A percentile compares a stretch with the other conserved stretches of the same genome.
Conservation (phyloP, 805 yeast species). For the Yamadazyma phyllophila region DNA sequence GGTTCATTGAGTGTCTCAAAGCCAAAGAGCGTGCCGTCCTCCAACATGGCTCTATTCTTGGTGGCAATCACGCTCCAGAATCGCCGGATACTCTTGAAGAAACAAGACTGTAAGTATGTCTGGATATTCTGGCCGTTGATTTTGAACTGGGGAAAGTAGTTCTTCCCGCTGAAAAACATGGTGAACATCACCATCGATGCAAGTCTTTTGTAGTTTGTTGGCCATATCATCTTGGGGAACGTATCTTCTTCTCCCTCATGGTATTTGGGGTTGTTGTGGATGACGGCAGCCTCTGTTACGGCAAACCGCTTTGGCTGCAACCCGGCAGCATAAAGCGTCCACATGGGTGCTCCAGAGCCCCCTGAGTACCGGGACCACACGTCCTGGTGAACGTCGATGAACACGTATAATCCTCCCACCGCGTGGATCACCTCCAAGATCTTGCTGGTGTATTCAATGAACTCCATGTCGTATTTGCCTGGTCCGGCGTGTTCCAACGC, state of each 20-base stretch:
- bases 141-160: constrained; percentile 71
- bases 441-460: constrained; percentile 64
- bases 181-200: constrained; percentile 84
- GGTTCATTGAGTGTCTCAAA: constrained; percentile 88
- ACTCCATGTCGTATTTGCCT: constrained; percentile 74
- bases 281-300: constrained; percentile 72
- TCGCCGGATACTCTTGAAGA: constrained; percentile 47
- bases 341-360: constrained; percentile 91
- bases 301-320: constrained; percentile 72
- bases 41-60: constrained; percentile 31
- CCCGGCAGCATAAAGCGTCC: constrained; percentile 92
- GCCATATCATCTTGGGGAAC: constrained; percentile 89
- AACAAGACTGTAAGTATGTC: constrained; percentile 67
- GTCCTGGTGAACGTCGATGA: constrained; percentile 90
- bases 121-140: constrained; percentile 77
- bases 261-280: constrained; percentile 55
- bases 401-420: constrained; percentile 74
- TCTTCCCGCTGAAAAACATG: constrained; percentile 74
- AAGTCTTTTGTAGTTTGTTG: constrained; percentile 76
- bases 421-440: constrained; percentile 55
- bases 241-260: constrained; percentile 33
- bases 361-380: constrained; percentile 89
- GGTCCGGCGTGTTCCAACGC: constrained; percentile 90
- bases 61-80: constrained; percentile 31
- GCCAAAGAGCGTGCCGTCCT: constrained; percentile 60